A percentile compares a stretch with the other conserved stretches of the same genome.
phyloP scores from a whole-genome alignment of 2,329 filamentous ascomycete species.

The Pyrenochaeta sp. region DNA sequence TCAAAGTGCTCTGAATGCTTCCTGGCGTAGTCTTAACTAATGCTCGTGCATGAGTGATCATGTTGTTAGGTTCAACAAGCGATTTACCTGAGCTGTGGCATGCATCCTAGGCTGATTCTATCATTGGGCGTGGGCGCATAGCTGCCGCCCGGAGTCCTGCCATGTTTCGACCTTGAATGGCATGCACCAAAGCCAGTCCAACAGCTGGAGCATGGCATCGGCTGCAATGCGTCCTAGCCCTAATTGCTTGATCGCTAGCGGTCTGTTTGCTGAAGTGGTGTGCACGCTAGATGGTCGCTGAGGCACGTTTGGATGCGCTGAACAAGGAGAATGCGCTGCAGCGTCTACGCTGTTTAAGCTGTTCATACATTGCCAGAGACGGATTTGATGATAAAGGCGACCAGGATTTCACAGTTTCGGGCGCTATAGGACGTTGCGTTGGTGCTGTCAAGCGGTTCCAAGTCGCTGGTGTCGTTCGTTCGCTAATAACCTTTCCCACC shows the following conservation, averaged over 20 bases:
- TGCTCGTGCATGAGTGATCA: too few species aligned
- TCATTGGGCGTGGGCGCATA: conserved; percentile 45
- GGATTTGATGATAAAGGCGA: conserved; percentile 26
- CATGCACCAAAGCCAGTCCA: conserved; percentile 30
- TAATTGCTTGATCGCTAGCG: conserved; percentile 16
- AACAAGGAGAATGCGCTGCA: conserved; percentile 24
- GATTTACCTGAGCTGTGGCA: conserved; percentile 33
- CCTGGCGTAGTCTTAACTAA: too few species aligned
- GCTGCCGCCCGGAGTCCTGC: conserved; percentile 37
- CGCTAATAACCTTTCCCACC: conserved; percentile 29
- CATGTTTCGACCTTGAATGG: conserved; percentile 39
- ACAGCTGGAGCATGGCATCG: conserved; percentile 19
- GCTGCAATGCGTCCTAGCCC: conserved; percentile 25
- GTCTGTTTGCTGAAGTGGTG: conserved; percentile 17
- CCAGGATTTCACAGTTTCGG: conserved; percentile 21
- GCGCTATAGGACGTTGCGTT: conserved; percentile 26
- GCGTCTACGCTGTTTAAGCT: conserved; percentile 5
- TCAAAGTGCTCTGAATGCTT: too few species aligned
- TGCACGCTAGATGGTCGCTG: conserved; percentile 15
- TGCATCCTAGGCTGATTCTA: conserved; percentile 30
- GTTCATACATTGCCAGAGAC: conserved; percentile 11
- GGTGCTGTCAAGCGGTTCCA: conserved; percentile 33
- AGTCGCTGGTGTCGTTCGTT: conserved; percentile 37
- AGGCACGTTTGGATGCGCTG: conserved; percentile 21
- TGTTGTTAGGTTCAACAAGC: conserved; percentile 20